Evolutionary conservation across 2,329 filamentous ascomycete species (phyloP).

Genomic region (Pseudogymnoascus sp.): DNA sequence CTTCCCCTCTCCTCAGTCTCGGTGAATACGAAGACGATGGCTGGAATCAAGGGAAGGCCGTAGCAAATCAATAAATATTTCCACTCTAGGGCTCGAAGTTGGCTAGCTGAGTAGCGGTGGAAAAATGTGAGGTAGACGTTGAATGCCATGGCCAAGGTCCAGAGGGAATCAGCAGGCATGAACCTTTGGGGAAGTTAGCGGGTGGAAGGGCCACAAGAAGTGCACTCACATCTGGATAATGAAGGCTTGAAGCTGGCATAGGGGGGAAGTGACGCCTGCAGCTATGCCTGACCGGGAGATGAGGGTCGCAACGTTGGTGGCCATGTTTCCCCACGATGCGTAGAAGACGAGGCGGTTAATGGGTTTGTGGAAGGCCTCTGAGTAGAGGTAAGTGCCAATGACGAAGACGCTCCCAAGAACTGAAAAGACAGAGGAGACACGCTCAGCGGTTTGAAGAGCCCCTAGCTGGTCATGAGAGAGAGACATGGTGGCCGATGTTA

Average conservation of each 20-base stretch:
- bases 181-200: constrained; percentile 34
- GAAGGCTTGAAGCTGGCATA: constrained; percentile 66
- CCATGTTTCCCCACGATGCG: constrained; percentile 52
- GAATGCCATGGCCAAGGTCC: constrained; percentile 51
- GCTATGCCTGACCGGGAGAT: constrained; percentile 40
- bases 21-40: constrained; percentile 46
- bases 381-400: constrained; percentile 41
- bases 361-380: constrained; percentile 43
- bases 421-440: constrained; percentile 41
- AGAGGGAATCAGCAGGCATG: constrained; percentile 45
- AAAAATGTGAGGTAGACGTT: constrained; percentile 57
- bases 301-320: constrained; percentile 48
- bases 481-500: neutral
- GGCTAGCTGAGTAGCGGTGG: constrained; percentile 40
- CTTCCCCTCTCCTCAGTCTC: constrained; percentile 26
- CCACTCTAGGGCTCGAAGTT: constrained; percentile 45
- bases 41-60: constrained; percentile 45
- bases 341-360: constrained; percentile 55
- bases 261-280: constrained; percentile 14
- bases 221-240: constrained; percentile 68
- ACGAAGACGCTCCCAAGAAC: constrained; percentile 45
- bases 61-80: constrained; percentile 48
- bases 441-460: neutral
- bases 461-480: neutral
- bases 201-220: neutral